These are phyloP conservation scores for Auricularia sp. DNA, from an alignment of 768 basidiomycete genomes.

Conservation along the genomic window DNA sequence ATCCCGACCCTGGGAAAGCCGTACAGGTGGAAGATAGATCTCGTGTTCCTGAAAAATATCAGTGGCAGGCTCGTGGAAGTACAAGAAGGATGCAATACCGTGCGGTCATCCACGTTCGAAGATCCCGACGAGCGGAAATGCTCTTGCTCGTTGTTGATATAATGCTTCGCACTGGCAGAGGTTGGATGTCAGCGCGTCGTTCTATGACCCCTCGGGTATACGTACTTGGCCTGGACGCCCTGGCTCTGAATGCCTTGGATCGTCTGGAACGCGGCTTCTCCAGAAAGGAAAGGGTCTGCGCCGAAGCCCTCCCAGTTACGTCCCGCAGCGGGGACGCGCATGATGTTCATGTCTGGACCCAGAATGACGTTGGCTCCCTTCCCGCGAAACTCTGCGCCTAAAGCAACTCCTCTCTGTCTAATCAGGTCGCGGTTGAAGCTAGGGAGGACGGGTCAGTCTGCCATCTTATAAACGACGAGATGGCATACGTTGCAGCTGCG, in stretches of 20 bases:
- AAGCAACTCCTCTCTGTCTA: constrained; percentile 41
- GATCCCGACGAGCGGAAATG: constrained; percentile 23
- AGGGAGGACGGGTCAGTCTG: background rate
- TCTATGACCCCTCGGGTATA: constrained; percentile 5
- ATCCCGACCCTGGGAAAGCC: constrained; percentile 21
- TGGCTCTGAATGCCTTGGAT: constrained; percentile 40
- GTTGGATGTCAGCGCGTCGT: constrained; percentile 11
- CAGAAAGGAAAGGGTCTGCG: constrained; percentile 39
- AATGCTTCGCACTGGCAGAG: constrained; percentile 28
- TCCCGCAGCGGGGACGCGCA: constrained; percentile 36
- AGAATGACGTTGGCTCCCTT: constrained; percentile 45
- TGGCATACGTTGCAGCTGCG: constrained; percentile 31
- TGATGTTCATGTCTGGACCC: constrained; percentile 42
- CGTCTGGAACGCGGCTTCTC: constrained; percentile 45
- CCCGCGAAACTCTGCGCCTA: constrained; percentile 50
- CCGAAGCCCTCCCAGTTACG: constrained; percentile 43
- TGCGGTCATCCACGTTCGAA: constrained; percentile 28
- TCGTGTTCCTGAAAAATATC: constrained; percentile 30
- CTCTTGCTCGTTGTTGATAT: constrained; percentile 24
- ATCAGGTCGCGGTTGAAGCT: constrained; percentile 44
- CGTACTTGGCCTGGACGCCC: constrained; percentile 26
- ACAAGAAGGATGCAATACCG: background rate
- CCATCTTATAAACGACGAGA: too few species aligned
- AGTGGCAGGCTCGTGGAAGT: too few species aligned
- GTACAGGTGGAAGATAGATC: constrained; percentile 44